Evolutionary conservation across 2,329 filamentous ascomycete species (phyloP), one percentile per base, ranked within the genome.

Genomic region (Colletotrichum ledebouriae): DNA sequence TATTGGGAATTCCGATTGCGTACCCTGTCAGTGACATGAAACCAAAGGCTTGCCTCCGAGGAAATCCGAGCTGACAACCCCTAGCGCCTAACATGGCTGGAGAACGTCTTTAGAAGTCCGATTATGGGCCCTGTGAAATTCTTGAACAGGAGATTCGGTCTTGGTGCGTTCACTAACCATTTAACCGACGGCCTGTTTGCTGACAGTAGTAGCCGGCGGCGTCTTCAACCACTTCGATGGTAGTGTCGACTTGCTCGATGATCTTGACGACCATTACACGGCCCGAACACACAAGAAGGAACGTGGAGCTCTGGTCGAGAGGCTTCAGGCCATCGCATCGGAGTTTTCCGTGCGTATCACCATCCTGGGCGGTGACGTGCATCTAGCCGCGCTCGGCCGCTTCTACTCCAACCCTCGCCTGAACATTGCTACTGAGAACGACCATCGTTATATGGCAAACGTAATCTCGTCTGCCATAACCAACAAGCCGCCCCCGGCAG

Each of bases 141-240:
- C 71, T 78, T 98, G 73, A 96, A 97, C 83, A 92, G 94, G 78
- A 89, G 94, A 29, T 97, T 98, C 72, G 95, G 95, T 64, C 81
- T 97, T 50, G 88, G 82, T 83, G 73, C 72, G 81, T 75, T 37
- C 11, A 39, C 3, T 39, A 13, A 13, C 33, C 13, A 39, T 11
- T 22, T 39, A 7, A 6, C n/a, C 10, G n/a, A 20, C 11, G n/a
- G 13, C 34, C 10, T 41, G n/a, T 22, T 63, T 15, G 44, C 70
- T 75, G 34, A 73, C 67, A 17, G 15, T 25, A 29, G 6, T 22
- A 80, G 92, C 92, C 4, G 94, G 94, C 56, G 89, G 90, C 59
- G 84, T 98, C 50, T 97, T 98, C 85, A 98, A 98, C 79, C 87
- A 94, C 64, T 98, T 98, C 73, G 95, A 98, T 73, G 95, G 95